Base-by-base conservation (phyloP, 208 protist genomes). In the Phytomonas francai region DNA sequence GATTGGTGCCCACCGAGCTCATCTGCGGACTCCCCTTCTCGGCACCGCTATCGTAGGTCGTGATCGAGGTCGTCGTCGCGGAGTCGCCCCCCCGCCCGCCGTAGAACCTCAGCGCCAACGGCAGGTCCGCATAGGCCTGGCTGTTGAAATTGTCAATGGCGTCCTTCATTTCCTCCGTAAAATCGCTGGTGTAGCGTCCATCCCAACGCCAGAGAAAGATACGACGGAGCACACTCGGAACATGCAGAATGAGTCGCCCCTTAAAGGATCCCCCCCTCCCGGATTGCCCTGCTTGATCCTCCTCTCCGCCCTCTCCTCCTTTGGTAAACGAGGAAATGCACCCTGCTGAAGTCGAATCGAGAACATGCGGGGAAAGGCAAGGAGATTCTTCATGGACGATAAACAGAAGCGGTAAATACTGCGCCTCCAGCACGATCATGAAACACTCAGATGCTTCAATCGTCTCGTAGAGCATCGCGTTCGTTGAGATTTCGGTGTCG, bases 401-500 rank as follows among this genome's bases (percentile, higher is more conserved):
- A 61, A 89, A 89, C 22, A 89, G 74, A 19, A 89, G 70, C 3
- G 75, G 74, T 14, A 80, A 66, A 59, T 73, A 86, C 30, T 39
- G 51, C 22, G 69, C 70, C 34, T 86, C 80, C 16, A 86, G 36
- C 39, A 89, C 59, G 1, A 86, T 16, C 59, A 83, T 65, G 25
- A 70, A 59, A 45, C 78, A 65, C 14, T 70, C 72, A 0, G 72
- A 45, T 63, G 78, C 84, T 49, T 77, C 70, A 5, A 89, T 51
- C 30, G 75, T 70, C 64, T 84, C 78, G 64, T 63, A 84, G 7
- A 86, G 69, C 79, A 84, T 86, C 34, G 61, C 33, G 54, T 86
- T 82, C 62, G 71, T 89, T 6, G 69, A 59, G 34, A 89, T 64
- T 58, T 86, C 86, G 0, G 84, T 89, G 78, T 89, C 86, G 59